These are phyloP conservation scores for Bipolaris victoriae DNA, from an alignment of 2,329 filamentous ascomycete genomes.

Conservation along the genomic window DNA sequence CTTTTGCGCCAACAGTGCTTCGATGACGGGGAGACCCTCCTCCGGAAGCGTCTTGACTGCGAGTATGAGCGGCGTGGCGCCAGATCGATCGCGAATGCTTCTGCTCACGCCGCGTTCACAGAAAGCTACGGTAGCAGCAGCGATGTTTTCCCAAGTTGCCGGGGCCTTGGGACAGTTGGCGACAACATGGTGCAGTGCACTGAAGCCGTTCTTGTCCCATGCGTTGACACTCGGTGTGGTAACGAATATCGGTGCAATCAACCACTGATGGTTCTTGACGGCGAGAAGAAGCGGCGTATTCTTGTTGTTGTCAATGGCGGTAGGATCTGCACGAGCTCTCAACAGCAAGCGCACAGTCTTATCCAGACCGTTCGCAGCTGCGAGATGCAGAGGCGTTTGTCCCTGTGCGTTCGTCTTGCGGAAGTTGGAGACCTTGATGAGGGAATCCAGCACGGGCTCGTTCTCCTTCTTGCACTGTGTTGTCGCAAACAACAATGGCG, in stretches of 20 bases:
- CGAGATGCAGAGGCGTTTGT: conserved; percentile 38
- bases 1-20: conserved; percentile 31
- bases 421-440: conserved; percentile 34
- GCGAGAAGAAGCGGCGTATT: conserved; percentile 41
- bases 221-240: conserved; percentile 39
- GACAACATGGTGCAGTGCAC: conserved; percentile 42
- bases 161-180: conserved; percentile 29
- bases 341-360: conserved; percentile 32
- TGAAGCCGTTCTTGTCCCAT: conserved; percentile 40
- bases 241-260: conserved; percentile 34
- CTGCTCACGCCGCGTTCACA: conserved; percentile 41
- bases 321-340: conserved; percentile 31
- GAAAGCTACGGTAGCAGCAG: conserved; percentile 29
- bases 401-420: conserved; percentile 21
- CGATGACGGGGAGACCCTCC: conserved; percentile 37
- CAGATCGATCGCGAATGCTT: conserved; percentile 42
- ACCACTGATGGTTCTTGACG: conserved; percentile 37
- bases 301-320: conserved; percentile 29
- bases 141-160: conserved; percentile 38
- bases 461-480: conserved; percentile 18
- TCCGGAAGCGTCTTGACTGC: conserved; percentile 39
- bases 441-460: conserved; percentile 32
- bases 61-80: conserved; percentile 44
- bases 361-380: conserved; percentile 35
- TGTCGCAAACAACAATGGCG: conserved; percentile 30